phyloP scores from a whole-genome alignment of 2,329 filamentous ascomycete species.

The Furcasterigmium furcatum region DNA sequence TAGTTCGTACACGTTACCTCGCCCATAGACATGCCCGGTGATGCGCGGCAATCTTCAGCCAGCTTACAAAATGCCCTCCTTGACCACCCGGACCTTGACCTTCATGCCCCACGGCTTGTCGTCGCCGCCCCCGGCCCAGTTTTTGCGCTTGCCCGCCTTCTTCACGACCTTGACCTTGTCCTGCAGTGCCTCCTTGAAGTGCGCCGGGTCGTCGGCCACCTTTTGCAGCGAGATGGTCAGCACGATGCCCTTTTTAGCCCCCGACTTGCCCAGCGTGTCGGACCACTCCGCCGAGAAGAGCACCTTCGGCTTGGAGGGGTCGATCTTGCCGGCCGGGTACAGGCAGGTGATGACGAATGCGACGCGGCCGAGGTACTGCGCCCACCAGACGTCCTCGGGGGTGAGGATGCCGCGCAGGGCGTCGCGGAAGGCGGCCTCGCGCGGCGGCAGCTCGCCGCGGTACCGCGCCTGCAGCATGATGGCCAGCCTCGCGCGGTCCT shows the following conservation, averaged over 20 bases:
- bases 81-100: constrained; percentile 27
- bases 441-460: constrained; percentile 57
- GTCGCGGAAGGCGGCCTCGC: constrained; percentile 51
- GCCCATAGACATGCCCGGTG: too few relatives aligned
- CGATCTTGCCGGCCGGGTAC: constrained; percentile 56
- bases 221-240: constrained; percentile 39
- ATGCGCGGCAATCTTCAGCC: too few relatives aligned
- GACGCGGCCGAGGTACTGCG: constrained; percentile 58
- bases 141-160: constrained; percentile 59
- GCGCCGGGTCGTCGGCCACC: constrained; percentile 28
- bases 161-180: constrained; percentile 38
- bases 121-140: constrained; percentile 33
- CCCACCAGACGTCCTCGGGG: constrained; percentile 59
- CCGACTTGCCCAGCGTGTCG: constrained; percentile 32
- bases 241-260: constrained; percentile 34
- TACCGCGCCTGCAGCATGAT: constrained; percentile 63
- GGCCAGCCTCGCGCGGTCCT: constrained; percentile 57
- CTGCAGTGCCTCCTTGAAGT: constrained; percentile 34
- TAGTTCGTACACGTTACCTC: too few relatives aligned
- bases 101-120: constrained; percentile 32
- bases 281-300: constrained; percentile 37
- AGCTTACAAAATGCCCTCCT: constrained; percentile 21
- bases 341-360: constrained; percentile 54
- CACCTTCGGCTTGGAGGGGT: constrained; percentile 32
- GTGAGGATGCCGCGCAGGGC: constrained; percentile 52